Evolutionary conservation across 2,329 filamentous ascomycete genomes (phyloP).

Genomic region (Aspergillus neoniger): DNA sequence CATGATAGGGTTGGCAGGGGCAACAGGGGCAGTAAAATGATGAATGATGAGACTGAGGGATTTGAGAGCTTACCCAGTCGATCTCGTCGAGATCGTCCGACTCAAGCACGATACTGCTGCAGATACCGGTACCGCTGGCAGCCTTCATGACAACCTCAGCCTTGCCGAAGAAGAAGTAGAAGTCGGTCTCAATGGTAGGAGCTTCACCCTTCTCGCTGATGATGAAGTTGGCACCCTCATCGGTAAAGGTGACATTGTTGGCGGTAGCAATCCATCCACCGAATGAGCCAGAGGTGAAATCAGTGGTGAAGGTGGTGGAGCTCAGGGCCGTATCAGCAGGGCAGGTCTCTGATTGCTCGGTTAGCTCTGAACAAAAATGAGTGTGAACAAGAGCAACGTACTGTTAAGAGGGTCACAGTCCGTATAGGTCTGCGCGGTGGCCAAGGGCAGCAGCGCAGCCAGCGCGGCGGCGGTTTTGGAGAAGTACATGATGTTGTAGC

Average conservation of each 20-base stretch:
- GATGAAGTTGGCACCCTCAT: constrained; percentile 78
- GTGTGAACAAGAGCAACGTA: constrained; percentile 15
- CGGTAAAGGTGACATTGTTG: constrained; percentile 64
- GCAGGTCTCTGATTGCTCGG: constrained; percentile 52
- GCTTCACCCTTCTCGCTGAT: constrained; percentile 76
- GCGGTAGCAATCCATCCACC: constrained; percentile 67
- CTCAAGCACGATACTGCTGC: constrained; percentile 86
- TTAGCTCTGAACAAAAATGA: constrained; percentile 6
- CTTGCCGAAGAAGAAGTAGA: constrained; percentile 98
- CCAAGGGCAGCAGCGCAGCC: constrained; percentile 34
- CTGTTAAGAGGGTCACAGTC: constrained; percentile 67
- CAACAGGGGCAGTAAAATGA: not conserved
- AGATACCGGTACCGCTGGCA: constrained; percentile 84
- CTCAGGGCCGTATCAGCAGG: constrained; percentile 71
- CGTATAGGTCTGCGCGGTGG: constrained; percentile 70
- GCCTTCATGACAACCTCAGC: constrained; percentile 84
- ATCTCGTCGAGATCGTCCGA: constrained; percentile 96
- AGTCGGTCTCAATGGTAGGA: constrained; percentile 81
- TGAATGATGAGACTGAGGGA: not conserved
- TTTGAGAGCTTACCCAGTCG: constrained; percentile 75
- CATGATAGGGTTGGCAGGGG: constrained; percentile 38
- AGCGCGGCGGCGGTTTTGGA: constrained; percentile 35
- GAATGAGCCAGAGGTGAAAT: constrained; percentile 54
- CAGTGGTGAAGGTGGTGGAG: constrained; percentile 30
- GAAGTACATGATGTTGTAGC: constrained; percentile 30